Percentiles rank a stretch among this genome's conserved stretches.
phyloP scores from a whole-genome alignment of 352 stramenopile species.

The Phytophthora megakarya region DNA sequence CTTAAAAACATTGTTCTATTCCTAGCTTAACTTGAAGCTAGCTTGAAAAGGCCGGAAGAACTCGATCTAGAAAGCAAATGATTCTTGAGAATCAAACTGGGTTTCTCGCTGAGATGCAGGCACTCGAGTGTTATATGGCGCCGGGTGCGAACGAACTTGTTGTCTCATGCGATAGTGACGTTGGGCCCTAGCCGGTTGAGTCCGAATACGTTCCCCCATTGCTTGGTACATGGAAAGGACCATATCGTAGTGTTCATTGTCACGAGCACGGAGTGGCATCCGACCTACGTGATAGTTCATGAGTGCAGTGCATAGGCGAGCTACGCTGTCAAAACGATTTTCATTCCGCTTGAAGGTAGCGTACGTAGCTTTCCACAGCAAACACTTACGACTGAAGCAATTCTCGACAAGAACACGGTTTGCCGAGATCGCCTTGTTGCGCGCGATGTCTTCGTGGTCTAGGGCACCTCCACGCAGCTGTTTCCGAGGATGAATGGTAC shows the following conservation, averaged over 20 bases:
- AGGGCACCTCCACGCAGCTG: slow-evolving; percentile 3
- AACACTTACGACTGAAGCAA: slow-evolving; percentile 26
- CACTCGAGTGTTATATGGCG: neutral
- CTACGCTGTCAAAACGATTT: no score
- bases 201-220: slow-evolving; percentile 6
- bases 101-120: slow-evolving; percentile 15
- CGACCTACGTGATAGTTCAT: slow-evolving; percentile 28
- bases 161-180: no score
- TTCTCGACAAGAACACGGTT: slow-evolving; percentile 37
- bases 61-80: neutral
- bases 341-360: no score
- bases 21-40: no score
- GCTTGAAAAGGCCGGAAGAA: no score
- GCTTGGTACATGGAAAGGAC: slow-evolving; percentile 21
- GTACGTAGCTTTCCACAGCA: slow-evolving; percentile 27
- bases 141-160: no score
- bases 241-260: no score
- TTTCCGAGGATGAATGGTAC: slow-evolving; percentile 16
- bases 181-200: slow-evolving; percentile 2
- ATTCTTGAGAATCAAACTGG: slow-evolving; percentile 6
- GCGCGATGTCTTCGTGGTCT: slow-evolving; percentile 5
- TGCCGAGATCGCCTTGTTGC: no score
- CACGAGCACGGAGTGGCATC: slow-evolving; percentile 20
- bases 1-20: no score
- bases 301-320: slow-evolving; percentile 22